Evolutionary conservation across 106 monocot genomes (phyloP).

Genomic region (Dendrobium nobile): DNA sequence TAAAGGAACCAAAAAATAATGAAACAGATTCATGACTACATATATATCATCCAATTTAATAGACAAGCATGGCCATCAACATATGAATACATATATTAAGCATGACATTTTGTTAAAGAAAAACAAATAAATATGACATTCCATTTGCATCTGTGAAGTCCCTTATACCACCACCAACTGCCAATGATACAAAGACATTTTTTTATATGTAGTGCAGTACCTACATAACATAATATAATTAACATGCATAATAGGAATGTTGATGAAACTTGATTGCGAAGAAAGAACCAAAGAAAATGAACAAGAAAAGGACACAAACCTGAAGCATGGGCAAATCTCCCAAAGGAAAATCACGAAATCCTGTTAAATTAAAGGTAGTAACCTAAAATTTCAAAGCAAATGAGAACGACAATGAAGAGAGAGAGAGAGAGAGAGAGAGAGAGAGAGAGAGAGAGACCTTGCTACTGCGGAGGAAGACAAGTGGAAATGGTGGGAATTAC

Average conservation of each 20-base stretch:
- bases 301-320: slow-evolving; percentile 19
- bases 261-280: background rate
- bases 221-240: slow-evolving; percentile 24
- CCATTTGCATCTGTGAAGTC: slow-evolving; percentile 97
- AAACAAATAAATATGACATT: slow-evolving; percentile 32
- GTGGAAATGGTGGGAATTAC: too few species aligned
- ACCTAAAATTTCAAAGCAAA: slow-evolving; percentile 35
- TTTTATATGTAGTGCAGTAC: slow-evolving; percentile 75
- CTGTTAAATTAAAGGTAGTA: slow-evolving; percentile 93
- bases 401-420: too few species aligned
- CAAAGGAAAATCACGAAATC: slow-evolving; percentile 89
- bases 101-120: background rate
- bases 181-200: slow-evolving; percentile 94
- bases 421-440: too few species aligned
- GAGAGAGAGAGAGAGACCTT: too few species aligned
- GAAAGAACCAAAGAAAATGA: background rate
- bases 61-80: background rate
- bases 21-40: background rate
- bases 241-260: background rate
- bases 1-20: background rate
- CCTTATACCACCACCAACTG: slow-evolving; percentile 98
- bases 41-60: background rate
- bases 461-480: too few species aligned
- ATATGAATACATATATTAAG: background rate
- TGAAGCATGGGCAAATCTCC: slow-evolving; percentile 93